Evolutionary conservation across 371 early-diverging fungal species (phyloP).

Genomic region (Haplosporangium sp.): DNA sequence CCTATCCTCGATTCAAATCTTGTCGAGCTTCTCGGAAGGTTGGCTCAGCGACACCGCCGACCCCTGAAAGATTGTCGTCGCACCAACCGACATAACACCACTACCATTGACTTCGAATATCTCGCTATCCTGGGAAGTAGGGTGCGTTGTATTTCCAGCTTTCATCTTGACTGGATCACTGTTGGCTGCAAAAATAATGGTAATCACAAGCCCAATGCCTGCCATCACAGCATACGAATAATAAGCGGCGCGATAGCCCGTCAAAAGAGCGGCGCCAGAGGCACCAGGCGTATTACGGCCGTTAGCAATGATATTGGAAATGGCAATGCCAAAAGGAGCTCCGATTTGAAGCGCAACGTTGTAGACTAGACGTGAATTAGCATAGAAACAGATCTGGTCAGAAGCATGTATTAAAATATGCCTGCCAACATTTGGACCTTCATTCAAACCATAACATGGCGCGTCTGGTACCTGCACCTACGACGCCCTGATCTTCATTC

Average conservation of each 20-base stretch:
- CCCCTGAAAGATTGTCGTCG: too few species aligned
- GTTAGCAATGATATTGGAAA: constrained; percentile 32
- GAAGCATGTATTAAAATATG: background rate
- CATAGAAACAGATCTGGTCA: too few species aligned
- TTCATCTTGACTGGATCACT: constrained; percentile 5
- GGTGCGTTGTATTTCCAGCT: too few species aligned
- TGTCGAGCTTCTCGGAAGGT: too few species aligned
- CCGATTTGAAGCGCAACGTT: constrained; percentile 33
- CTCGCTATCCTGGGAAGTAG: too few species aligned
- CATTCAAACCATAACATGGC: background rate
- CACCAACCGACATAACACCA: too few species aligned
- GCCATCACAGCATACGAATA: constrained; percentile 5
- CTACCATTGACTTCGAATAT: too few species aligned
- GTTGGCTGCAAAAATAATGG: constrained; percentile 11
- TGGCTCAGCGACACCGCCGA: too few species aligned
- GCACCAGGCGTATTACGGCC: constrained; percentile 13
- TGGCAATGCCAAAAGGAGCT: constrained; percentile 33
- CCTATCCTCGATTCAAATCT: too few species aligned
- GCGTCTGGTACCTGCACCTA: constrained; percentile 8
- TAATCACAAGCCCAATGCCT: constrained; percentile 6
- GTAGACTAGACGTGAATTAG: too few species aligned
- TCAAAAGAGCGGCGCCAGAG: constrained; percentile 9
- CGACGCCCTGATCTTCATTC: constrained; percentile 33
- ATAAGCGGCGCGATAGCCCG: constrained; percentile 20
- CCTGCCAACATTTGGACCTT: too few species aligned